phyloP scores from a whole-genome alignment of 306 rosid genomes.

The Lathyrus sativus region DNA sequence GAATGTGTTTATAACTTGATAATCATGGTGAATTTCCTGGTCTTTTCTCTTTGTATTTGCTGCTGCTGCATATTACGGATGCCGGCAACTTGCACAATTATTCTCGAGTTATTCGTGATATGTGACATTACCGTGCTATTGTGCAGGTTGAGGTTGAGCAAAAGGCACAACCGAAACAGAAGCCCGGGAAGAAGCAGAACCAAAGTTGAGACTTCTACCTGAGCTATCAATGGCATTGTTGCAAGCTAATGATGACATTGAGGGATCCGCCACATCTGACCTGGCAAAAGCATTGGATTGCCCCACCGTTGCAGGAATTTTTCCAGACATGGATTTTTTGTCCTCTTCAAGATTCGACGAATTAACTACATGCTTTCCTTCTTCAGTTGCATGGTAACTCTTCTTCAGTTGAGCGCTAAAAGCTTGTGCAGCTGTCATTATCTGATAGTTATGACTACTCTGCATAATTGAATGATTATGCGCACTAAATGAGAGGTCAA shows the following conservation, averaged over 20 bases:
- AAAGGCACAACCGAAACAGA: constrained; percentile 61
- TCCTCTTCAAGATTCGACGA: constrained; percentile 73
- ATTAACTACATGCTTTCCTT: constrained; percentile 61
- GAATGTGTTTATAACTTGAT: too few species aligned
- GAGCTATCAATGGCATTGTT: constrained; percentile 75
- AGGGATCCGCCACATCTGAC: constrained; percentile 65
- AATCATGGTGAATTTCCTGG: too few species aligned
- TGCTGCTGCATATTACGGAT: too few species aligned
- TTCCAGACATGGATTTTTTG: constrained; percentile 58
- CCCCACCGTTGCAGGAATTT: constrained; percentile 57
- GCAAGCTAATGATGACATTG: constrained; percentile 49
- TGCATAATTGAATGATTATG: constrained; percentile 68
- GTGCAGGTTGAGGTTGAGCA: too few species aligned
- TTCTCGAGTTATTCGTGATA: too few species aligned
- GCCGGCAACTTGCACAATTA: too few species aligned
- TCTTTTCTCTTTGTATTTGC: too few species aligned
- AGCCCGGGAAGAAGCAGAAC: constrained; percentile 57
- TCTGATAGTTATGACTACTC: constrained; percentile 54
- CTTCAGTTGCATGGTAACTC: constrained; percentile 60
- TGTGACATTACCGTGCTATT: too few species aligned
- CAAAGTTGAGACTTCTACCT: constrained; percentile 56
- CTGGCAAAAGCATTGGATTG: constrained; percentile 88
- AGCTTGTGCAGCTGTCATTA: constrained; percentile 67
- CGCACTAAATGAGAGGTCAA: constrained; percentile 68
- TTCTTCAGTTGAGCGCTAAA: constrained; percentile 66